Evolutionary conservation across 2,329 filamentous ascomycete genomes (phyloP).

Genomic region (Calonectria naviculata): DNA sequence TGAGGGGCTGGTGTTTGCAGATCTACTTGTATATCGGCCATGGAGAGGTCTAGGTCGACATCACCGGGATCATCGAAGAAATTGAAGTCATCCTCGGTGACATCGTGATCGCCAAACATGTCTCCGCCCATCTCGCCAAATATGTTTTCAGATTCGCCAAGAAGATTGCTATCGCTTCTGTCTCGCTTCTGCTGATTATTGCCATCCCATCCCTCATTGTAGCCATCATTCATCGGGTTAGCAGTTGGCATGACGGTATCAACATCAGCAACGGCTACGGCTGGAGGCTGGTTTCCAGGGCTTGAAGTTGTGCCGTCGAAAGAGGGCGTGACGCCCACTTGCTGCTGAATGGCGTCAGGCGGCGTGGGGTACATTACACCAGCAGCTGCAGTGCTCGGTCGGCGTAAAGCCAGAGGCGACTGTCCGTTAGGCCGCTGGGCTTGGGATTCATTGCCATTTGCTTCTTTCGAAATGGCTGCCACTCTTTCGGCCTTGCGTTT

Average conservation of each 20-base stretch:
- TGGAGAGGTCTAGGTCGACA: conserved; percentile 50
- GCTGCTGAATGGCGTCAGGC: conserved; percentile 71
- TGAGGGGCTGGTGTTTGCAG: conserved; percentile 22
- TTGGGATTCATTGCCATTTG: conserved; percentile 55
- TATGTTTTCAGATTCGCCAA: conserved; percentile 66
- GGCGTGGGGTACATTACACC: conserved; percentile 78
- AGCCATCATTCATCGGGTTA: conserved; percentile 30
- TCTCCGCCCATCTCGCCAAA: conserved; percentile 78
- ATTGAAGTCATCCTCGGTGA: conserved; percentile 87
- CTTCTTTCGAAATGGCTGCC: conserved; percentile 53
- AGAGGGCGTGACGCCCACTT: conserved; percentile 64
- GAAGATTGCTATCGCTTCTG: conserved; percentile 53
- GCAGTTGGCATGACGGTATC: conserved; percentile 37
- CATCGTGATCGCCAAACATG: conserved; percentile 76
- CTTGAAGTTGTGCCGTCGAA: conserved; percentile 68
- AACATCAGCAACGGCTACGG: conserved; percentile 43
- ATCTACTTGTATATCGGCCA: conserved; percentile 37
- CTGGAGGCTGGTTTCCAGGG: conserved; percentile 58
- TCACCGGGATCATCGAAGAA: conserved; percentile 78
- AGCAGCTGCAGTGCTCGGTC: conserved; percentile 58
- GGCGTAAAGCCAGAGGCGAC: conserved; percentile 63
- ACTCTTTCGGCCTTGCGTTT: conserved; percentile 65
- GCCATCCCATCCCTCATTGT: conserved; percentile 48
- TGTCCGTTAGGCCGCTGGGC: conserved; percentile 58
- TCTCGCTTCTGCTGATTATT: conserved; percentile 57